Conservation (phyloP, 805 yeast genomes). For the Candida rishiriensis region DNA sequence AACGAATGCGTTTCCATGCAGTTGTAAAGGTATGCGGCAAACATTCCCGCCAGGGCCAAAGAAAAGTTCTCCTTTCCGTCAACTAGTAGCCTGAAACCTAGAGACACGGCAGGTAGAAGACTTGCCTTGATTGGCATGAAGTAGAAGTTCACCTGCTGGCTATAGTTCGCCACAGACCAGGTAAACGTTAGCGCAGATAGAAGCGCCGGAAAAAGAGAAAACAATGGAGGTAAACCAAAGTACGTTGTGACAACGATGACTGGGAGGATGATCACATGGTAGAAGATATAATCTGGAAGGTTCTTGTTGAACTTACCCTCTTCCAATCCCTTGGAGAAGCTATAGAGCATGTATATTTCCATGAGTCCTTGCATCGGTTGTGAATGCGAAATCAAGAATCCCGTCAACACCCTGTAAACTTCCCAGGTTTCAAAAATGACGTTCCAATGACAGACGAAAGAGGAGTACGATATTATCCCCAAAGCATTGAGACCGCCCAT, state of each 20-base stretch:
- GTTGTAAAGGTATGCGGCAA: constrained; percentile 55
- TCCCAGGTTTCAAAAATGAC: constrained; percentile 31
- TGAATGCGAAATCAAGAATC: constrained; percentile 41
- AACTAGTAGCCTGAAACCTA: constrained; percentile 40
- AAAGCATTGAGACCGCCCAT: constrained; percentile 38
- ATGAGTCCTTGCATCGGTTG: constrained; percentile 42
- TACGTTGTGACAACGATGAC: constrained; percentile 35
- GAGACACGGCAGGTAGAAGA: constrained; percentile 41
- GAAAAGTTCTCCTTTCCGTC: constrained; percentile 38
- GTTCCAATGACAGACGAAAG: constrained; percentile 30
- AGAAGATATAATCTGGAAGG: constrained; percentile 55
- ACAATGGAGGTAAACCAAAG: constrained; percentile 24
- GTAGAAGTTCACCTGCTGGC: constrained; percentile 49
- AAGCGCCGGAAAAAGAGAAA: constrained; percentile 35
- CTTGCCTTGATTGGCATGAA: constrained; percentile 52
- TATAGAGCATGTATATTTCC: constrained; percentile 54
- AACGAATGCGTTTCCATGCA: constrained; percentile 57
- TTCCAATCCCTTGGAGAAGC: constrained; percentile 54
- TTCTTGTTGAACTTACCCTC: constrained; percentile 42
- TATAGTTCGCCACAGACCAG: constrained; percentile 57
- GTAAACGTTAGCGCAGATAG: constrained; percentile 53
- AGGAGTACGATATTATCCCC: constrained; percentile 20
- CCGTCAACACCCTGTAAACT: constrained; percentile 44
- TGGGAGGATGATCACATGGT: constrained; percentile 45
- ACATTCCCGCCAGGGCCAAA: constrained; percentile 45